Evolutionary conservation across 2,329 filamentous ascomycete genomes (phyloP), one percentile per base, ranked within the genome.

Genomic region (Paecilomyces variotii): DNA sequence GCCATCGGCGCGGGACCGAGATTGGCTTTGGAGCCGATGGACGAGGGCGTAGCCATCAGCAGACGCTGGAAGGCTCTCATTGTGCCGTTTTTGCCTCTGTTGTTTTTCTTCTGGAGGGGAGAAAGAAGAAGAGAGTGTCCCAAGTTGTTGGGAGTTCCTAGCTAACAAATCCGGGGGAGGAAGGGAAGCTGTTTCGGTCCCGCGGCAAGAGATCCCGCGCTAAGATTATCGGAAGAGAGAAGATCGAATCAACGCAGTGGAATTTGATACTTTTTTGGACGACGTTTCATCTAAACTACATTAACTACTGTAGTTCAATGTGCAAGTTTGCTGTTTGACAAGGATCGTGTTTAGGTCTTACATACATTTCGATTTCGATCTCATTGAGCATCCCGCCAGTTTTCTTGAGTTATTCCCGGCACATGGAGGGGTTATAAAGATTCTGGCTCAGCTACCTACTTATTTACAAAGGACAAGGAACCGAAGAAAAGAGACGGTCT

Each of bases 1-100:
- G 90, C 89, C 71, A 89, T 74, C 35, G 79, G 80, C 9, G 79
- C 74, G 55, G 77, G 73, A 63, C 67, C 74, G 54, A 81, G 72
- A 53, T 72, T 74, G 55, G 71, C 70, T 57, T 73, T 73, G 49
- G 75, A 74, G 63, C 73, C 70, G 49, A 75, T 70, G 2, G 70
- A 67, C 53, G 74, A 66, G 24, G 76, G 74, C 14, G 69, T 72
- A 24, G 77, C 76, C 65, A 78, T 70, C 27, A 74, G 68, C 34
- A 78, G 66, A 57, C 74, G 67, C 54, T 68, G 61, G 53, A 68
- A 64, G 34, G 68, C 52, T 55, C 71, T 70, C 76, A 77, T 79
- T 52, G 58, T 70, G 59, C 0, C 0, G n/a, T 51, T 2, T 12
- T 57, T 3, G 19, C 32, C 12, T 10, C 32, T 35, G 11, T 3